Conservation (phyloP, 495 filamentous ascomycete species). For the Neurospora sp. region DNA sequence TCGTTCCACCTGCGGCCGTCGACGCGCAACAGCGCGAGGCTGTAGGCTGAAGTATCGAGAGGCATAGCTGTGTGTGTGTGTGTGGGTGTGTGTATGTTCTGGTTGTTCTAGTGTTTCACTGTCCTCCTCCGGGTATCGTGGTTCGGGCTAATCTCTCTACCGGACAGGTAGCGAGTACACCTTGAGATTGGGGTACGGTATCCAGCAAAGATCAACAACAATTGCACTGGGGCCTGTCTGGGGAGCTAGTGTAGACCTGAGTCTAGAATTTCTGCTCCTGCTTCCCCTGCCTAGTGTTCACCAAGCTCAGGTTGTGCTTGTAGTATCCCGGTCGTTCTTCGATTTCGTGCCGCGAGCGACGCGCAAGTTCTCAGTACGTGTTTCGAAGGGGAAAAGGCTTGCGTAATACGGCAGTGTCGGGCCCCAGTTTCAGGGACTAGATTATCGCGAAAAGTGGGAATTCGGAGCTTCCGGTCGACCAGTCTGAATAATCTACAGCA, state of each 20-base stretch:
- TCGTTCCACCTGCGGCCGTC: conserved; percentile 98
- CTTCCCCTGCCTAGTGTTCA: background rate
- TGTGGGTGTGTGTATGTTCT: background rate
- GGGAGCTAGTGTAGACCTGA: background rate
- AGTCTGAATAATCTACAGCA: background rate
- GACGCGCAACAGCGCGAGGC: conserved; percentile 75
- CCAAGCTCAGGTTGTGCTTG: background rate
- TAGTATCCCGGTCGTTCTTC: background rate
- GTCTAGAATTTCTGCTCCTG: background rate
- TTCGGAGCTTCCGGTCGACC: background rate
- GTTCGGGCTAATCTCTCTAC: background rate
- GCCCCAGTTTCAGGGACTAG: background rate
- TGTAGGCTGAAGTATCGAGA: conserved; percentile 83
- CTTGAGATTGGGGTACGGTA: background rate
- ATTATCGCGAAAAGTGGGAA: background rate
- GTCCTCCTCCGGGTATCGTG: background rate
- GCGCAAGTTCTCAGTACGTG: background rate
- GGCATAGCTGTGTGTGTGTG: conserved; percentile 47
- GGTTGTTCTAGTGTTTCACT: background rate
- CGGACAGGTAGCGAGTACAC: background rate
- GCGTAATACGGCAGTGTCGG: background rate
- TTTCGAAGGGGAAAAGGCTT: background rate
- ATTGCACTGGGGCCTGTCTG: background rate
- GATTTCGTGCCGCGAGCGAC: background rate
- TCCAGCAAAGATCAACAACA: background rate